These are phyloP conservation scores for Dendrocalamus latiflorus DNA, from an alignment of 202 grass and related monocot genomes.

Conservation along the genomic window DNA sequence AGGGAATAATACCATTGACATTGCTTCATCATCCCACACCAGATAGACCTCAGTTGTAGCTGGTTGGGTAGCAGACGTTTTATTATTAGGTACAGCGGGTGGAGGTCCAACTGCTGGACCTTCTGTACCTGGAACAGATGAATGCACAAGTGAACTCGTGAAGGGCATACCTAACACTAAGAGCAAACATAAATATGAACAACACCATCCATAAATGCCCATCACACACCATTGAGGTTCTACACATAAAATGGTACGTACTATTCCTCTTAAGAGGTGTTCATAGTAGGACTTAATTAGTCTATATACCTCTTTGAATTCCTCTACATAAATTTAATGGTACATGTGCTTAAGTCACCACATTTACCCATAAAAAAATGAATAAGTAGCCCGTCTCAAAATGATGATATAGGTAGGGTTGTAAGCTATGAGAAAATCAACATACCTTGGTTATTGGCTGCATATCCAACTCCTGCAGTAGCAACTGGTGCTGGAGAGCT, in stretches of 20 bases:
- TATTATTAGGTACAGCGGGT: no score
- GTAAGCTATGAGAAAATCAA: conserved; percentile 9
- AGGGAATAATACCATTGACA: no score
- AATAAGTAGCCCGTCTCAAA: background rate
- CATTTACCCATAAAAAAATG: no score
- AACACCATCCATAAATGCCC: background rate
- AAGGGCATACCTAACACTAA: conserved; percentile 23
- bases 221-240: background rate
- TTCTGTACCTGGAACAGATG: no score
- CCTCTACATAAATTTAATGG: conserved; percentile 1
- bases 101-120: no score
- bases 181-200: background rate
- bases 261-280: background rate
- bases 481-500: conserved; percentile 44
- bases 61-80: no score
- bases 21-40: no score
- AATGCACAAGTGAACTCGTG: conserved; percentile 37
- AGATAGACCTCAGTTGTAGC: no score
- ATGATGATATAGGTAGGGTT: background rate
- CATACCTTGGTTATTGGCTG: conserved; percentile 62
- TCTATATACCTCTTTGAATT: background rate
- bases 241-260: no score
- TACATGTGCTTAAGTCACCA: background rate
- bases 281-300: background rate
- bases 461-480: conserved; percentile 48